Base-by-base conservation (phyloP, 73 alveolate genomes). In the Paramecium sexaurelia region DNA sequence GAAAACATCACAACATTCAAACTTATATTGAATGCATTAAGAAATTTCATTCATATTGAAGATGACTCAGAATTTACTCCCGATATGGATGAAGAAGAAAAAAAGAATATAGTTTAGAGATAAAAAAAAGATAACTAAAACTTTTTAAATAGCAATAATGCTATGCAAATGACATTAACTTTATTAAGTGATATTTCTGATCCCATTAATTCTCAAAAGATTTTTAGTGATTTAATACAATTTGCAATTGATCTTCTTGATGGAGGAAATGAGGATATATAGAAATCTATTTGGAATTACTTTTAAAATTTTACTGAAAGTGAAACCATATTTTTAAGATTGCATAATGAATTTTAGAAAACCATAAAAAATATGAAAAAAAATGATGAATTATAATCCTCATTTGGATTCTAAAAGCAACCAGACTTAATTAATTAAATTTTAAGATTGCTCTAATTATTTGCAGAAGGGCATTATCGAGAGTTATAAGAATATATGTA, bases 201-300 rank as follows among this genome's bases (percentile, higher is more conserved):
- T 39, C 85, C 94, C 0, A 91, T 87, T 17, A 91, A 37, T 55
- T 33, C 92, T 22, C 24, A 75, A 29, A 94, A 57, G 40, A 91
- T 89, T 8, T 93, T 93, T 83, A 47, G 36, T 5, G 96, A 93
- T 41, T 67, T 93, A 55, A 78, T 93, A 27, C 6, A 55, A 17
- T 93, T 93, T 88, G 93, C 90, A 39, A 93, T 91, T 11, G 90
- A 55, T 19, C 55, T 93, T 20, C 92, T 93, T 15, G 96, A 88
- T 35, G 96, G 92, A 37, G 96, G 96, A 22, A 93, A 93, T 75
- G n/a, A 45, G 20, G 93, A 93, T 29, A 92, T 75, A 1, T 88
- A 93, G 78, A 55, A 61, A 47, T 47, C 85, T 11, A 84, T 93
- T 19, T 93, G 92, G 85, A 75, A 69, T 20, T 93, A 36, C 13